Percentiles rank a stretch among this genome's conserved stretches.
These are phyloP conservation scores for Coniella vitis DNA, from an alignment of 2,329 filamentous ascomycete species.

Conservation along the genomic window DNA sequence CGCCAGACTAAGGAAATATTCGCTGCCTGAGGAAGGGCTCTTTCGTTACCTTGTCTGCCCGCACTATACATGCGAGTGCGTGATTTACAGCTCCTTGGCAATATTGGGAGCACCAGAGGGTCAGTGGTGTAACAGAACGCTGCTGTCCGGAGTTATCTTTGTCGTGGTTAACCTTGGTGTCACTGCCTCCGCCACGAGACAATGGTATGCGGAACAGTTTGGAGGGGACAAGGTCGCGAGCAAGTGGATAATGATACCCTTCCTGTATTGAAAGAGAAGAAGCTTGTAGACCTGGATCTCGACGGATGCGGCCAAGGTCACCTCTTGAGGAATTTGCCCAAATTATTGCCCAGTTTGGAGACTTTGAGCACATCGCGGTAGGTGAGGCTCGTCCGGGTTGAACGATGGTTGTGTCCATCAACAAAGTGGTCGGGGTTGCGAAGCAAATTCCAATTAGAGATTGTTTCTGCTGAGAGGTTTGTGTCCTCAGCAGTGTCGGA, in stretches of 20 bases:
- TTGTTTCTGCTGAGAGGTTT: constrained; percentile 50
- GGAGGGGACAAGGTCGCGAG: constrained; percentile 54
- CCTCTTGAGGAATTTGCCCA: constrained; percentile 45
- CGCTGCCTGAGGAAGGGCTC: constrained; percentile 64
- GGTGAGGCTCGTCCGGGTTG: constrained; percentile 64
- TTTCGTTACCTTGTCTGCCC: constrained; percentile 74
- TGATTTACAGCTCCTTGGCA: constrained; percentile 75
- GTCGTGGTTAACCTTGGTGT: constrained; percentile 73
- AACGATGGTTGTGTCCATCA: constrained; percentile 49
- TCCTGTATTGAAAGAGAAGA: constrained; percentile 47
- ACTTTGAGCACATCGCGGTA: constrained; percentile 84
- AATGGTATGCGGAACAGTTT: constrained; percentile 75
- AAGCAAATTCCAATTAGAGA: constrained; percentile 69
- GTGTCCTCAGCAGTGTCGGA: constrained; percentile 59
- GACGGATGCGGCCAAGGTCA: constrained; percentile 28
- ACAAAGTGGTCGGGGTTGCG: constrained; percentile 38
- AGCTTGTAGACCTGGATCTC: no score
- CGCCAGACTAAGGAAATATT: constrained; percentile 70
- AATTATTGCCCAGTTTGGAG: constrained; percentile 62
- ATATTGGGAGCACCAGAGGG: constrained; percentile 65
- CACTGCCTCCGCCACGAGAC: constrained; percentile 69
- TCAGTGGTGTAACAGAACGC: constrained; percentile 60
- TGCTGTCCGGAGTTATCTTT: constrained; percentile 65
- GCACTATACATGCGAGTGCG: constrained; percentile 85
- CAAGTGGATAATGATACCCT: constrained; percentile 73